Conservation (phyloP, 148 eudicot genomes). For the Rhododendron kiyosumense region DNA sequence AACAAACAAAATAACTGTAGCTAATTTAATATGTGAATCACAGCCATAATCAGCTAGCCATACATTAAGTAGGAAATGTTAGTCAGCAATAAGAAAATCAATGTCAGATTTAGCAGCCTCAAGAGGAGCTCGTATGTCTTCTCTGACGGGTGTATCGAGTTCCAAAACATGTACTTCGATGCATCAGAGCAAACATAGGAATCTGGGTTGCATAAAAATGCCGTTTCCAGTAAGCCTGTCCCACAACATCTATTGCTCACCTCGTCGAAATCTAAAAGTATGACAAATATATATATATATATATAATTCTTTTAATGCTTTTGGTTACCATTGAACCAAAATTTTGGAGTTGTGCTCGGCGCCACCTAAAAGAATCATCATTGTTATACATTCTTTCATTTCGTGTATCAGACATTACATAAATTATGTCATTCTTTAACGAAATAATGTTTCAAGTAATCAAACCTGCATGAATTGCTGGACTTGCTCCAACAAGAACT, state of each 20-base stretch:
- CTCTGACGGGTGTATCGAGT: conserved; percentile 36
- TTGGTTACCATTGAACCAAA: too few species aligned
- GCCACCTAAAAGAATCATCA: too few species aligned
- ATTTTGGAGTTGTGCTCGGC: too few species aligned
- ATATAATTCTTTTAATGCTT: too few species aligned
- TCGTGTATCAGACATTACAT: too few species aligned
- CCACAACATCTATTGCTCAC: conserved; percentile 49
- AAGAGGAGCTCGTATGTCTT: conserved; percentile 18
- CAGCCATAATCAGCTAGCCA: too few species aligned
- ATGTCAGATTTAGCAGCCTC: conserved; percentile 25
- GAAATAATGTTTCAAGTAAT: neutral
- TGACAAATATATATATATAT: too few species aligned
- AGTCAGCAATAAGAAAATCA: conserved; percentile 18
- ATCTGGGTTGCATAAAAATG: conserved; percentile 32
- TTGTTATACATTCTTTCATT: too few species aligned
- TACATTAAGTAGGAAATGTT: neutral
- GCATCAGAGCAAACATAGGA: conserved; percentile 39
- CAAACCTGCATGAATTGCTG: conserved; percentile 41
- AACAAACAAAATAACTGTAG: too few species aligned
- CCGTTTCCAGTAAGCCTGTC: conserved; percentile 40
- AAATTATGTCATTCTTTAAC: neutral
- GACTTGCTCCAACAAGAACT: conserved; percentile 33
- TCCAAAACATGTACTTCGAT: conserved; percentile 50
- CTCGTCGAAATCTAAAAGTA: conserved; percentile 45
- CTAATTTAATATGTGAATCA: too few species aligned